Evolutionary conservation across 2,329 filamentous ascomycete genomes (phyloP), one percentile per base, ranked within the genome.

Genomic region (Lecanicillium sp.): DNA sequence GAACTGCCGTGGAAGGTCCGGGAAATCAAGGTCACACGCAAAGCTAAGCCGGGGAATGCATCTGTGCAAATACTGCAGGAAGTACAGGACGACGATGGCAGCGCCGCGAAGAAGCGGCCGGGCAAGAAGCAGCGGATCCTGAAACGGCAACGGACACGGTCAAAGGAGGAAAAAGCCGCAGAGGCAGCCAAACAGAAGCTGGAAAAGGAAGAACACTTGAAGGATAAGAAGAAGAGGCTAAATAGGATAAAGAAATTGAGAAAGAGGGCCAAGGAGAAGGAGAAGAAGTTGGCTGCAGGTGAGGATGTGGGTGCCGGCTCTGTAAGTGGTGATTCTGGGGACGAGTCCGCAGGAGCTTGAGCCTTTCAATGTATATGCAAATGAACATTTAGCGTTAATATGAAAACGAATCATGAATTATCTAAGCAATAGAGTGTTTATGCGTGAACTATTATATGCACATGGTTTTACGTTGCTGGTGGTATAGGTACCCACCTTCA

Each of bases 1-100:
- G 75, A 80, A 54, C 62, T 74, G 47, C 75, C 77, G 2, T 81
- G 78, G 78, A 67, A 68, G 40, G 74, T 79, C 12, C 66, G 59
- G 4, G 61, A 57, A 20, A 58, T 77, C 22, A 55, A 49, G 2
- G 49, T 63, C n/a, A 56, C 50, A n/a, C 54, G 53, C 13, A 59
- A 56, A 38, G 47, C 43, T 25, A 47, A 37, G 13, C 36, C 44
- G 0, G 36, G 30, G 10, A 39, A 49, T 11, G 37, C 44, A 20
- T 36, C 39, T 14, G 9, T 18, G 32, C 32, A 40, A 5, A 41
- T 32, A 4, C 27, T 44, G 20, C 42, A 44, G 19, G 42, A 54
- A 42, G 48, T 42, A 22, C 44, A 44, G 9, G 40, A 50, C 4
- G 41, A 45, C n/a, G 40, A 33, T 30, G 35, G 25, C 12, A 18